These are phyloP conservation scores for Panaeolus cyanescens DNA, from an alignment of 768 basidiomycete genomes.

Conservation along the genomic window DNA sequence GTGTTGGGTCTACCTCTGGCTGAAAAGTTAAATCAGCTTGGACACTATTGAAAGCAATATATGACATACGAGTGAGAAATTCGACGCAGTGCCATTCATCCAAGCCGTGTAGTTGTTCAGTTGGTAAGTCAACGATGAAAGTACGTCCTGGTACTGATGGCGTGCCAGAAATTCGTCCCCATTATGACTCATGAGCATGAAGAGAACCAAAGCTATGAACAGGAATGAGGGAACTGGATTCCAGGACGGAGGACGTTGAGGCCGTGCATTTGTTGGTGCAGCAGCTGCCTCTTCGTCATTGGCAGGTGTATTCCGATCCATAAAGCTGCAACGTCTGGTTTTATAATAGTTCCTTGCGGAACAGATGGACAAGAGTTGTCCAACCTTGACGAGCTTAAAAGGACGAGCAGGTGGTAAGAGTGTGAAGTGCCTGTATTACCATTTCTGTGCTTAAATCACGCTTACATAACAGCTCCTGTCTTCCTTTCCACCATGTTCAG, in stretches of 20 bases:
- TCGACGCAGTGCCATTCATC: slow-evolving; percentile 65
- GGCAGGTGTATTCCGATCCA: slow-evolving; percentile 22
- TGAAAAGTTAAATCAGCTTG: slow-evolving; percentile 23
- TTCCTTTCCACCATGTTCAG: slow-evolving; percentile 33
- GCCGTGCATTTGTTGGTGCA: slow-evolving; percentile 23
- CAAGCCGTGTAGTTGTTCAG: slow-evolving; percentile 76
- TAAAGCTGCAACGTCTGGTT: slow-evolving; percentile 6
- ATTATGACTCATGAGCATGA: slow-evolving; percentile 77
- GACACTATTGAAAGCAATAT: not conserved
- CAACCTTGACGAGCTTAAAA: not conserved
- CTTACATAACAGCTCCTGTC: not conserved
- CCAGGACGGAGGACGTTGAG: slow-evolving; percentile 47
- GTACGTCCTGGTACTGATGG: slow-evolving; percentile 67
- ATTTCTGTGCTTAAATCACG: not conserved
- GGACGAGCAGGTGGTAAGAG: not conserved
- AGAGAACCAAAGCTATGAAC: slow-evolving; percentile 73
- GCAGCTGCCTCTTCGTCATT: slow-evolving; percentile 42
- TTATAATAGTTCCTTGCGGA: not conserved
- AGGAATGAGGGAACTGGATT: slow-evolving; percentile 65
- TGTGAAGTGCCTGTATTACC: not conserved
- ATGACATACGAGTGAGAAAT: slow-evolving; percentile 63
- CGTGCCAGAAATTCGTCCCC: slow-evolving; percentile 66
- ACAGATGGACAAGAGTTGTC: not conserved
- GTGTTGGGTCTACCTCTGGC: slow-evolving; percentile 46
- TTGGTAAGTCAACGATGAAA: slow-evolving; percentile 58